A percentile compares a stretch with the other conserved stretches of the same genome.
These are phyloP conservation scores for Cyclotella choctawhatcheeana DNA, from an alignment of 108 stramenopile species.

Conservation along the genomic window DNA sequence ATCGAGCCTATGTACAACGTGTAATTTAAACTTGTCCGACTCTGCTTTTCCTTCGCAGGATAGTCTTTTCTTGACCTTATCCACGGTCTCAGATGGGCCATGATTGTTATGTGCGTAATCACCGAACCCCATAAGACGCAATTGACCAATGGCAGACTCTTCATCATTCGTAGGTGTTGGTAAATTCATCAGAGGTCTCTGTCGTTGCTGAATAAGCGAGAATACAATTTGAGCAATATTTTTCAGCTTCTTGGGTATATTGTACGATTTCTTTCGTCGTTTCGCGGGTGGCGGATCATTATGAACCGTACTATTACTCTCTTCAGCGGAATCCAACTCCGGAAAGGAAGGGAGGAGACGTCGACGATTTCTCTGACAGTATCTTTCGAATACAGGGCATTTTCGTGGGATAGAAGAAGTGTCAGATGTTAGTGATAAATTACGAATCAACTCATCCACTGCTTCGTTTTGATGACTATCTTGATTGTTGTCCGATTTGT, in stretches of 20 bases:
- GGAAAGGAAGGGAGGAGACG: slow-evolving; percentile 50
- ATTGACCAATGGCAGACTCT: slow-evolving; percentile 77
- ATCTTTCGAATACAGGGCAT: slow-evolving; percentile 50
- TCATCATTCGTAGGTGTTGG: slow-evolving; percentile 55
- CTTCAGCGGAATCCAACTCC: not conserved
- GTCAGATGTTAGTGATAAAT: slow-evolving; percentile 38
- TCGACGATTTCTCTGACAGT: slow-evolving; percentile 53
- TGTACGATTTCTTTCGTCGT: slow-evolving; percentile 27
- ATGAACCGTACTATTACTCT: not conserved
- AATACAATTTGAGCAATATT: slow-evolving; percentile 35
- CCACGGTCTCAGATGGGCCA: slow-evolving; percentile 1
- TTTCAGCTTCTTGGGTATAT: slow-evolving; percentile 13
- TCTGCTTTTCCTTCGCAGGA: not conserved
- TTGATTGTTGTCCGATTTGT: no score
- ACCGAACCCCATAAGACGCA: slow-evolving; percentile 52
- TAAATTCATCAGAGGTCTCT: slow-evolving; percentile 55
- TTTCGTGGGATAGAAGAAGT: slow-evolving; percentile 64
- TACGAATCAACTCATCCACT: slow-evolving; percentile 28
- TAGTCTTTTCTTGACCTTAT: slow-evolving; percentile 16
- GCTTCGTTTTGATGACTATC: not conserved
- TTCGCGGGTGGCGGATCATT: slow-evolving; percentile 16
- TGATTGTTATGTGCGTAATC: slow-evolving; percentile 29
- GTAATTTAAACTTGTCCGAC: slow-evolving; percentile 18
- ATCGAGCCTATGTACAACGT: slow-evolving; percentile 79
- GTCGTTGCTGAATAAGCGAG: slow-evolving; percentile 41